These are phyloP conservation scores for Camellia lanceoleosa DNA, from an alignment of 148 eudicot species.

Conservation along the genomic window DNA sequence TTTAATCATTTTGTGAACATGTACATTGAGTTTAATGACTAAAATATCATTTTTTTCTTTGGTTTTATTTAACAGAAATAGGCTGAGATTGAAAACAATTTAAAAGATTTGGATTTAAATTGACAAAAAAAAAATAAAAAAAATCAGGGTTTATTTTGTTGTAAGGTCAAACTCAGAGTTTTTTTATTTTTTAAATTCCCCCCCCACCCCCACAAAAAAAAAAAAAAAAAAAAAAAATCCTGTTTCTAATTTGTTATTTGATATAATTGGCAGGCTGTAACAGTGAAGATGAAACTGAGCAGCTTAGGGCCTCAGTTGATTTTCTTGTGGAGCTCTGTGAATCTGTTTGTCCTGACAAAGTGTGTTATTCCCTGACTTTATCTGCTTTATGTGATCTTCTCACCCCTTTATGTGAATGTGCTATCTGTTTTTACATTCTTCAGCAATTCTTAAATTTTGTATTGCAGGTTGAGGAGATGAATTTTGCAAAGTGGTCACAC, in stretches of 20 bases:
- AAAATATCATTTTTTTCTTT: no score
- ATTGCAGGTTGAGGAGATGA: conserved; percentile 49
- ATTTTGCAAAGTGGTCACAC: conserved; percentile 69
- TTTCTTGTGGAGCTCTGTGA: conserved; percentile 90
- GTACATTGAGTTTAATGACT: no score
- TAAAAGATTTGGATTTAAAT: no score
- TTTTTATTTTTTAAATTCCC: no score
- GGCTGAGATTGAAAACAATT: no score
- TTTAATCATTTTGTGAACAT: no score
- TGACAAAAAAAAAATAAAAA: no score
- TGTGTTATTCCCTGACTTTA: conserved; percentile 19
- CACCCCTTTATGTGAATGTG: background rate
- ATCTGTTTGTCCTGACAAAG: conserved; percentile 38
- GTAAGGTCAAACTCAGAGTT: no score
- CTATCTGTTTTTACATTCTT: background rate
- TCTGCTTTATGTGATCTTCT: background rate
- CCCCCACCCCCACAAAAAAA: no score
- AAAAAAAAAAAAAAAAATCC: background rate
- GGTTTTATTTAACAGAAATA: no score
- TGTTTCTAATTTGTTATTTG: background rate
- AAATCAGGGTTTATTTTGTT: no score
- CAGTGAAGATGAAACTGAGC: conserved; percentile 61
- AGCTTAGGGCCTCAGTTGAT: conserved; percentile 73
- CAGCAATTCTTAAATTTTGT: background rate
- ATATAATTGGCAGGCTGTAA: conserved; percentile 43